phyloP scores from a whole-genome alignment of 2,329 filamentous ascomycete species.

The Colletotrichum chlorophyti region DNA sequence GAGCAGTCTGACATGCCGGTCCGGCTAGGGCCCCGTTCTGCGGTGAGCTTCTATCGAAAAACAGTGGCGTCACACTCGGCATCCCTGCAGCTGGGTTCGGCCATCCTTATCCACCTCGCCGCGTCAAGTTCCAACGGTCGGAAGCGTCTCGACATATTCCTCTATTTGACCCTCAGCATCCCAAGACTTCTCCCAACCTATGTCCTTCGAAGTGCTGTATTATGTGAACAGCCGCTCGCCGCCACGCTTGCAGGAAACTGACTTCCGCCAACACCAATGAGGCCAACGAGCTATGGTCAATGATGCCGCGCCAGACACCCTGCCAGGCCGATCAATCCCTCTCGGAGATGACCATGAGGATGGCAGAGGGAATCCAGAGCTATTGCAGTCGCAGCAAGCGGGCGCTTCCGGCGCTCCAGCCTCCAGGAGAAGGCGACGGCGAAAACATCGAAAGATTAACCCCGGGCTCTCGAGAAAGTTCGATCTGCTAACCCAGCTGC shows the following conservation, averaged over 20 bases:
- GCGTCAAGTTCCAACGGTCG: constrained; percentile 22
- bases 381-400: constrained; percentile 10
- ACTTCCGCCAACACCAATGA: constrained; percentile 35
- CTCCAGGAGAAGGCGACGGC: constrained; percentile 39
- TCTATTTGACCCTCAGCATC: neutral
- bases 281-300: constrained; percentile 55
- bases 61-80: constrained; percentile 24
- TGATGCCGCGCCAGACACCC: constrained; percentile 52
- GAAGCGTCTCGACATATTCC: neutral
- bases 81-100: constrained; percentile 25
- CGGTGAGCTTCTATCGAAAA: constrained; percentile 3
- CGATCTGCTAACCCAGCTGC: constrained; percentile 65
- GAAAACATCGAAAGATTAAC: constrained; percentile 45
- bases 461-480: constrained; percentile 62
- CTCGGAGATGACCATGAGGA: constrained; percentile 29
- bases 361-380: constrained; percentile 18
- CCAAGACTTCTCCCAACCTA: neutral
- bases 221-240: constrained; percentile 20
- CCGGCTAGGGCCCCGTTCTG: too few species aligned
- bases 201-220: neutral
- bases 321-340: constrained; percentile 39
- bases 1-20: too few species aligned
- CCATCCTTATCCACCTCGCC: constrained; percentile 9
- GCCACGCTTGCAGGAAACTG: constrained; percentile 11
- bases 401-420: constrained; percentile 30